Evolutionary conservation across 2,329 filamentous ascomycete species (phyloP).

Genomic region (Pyricularia pennisetigena): DNA sequence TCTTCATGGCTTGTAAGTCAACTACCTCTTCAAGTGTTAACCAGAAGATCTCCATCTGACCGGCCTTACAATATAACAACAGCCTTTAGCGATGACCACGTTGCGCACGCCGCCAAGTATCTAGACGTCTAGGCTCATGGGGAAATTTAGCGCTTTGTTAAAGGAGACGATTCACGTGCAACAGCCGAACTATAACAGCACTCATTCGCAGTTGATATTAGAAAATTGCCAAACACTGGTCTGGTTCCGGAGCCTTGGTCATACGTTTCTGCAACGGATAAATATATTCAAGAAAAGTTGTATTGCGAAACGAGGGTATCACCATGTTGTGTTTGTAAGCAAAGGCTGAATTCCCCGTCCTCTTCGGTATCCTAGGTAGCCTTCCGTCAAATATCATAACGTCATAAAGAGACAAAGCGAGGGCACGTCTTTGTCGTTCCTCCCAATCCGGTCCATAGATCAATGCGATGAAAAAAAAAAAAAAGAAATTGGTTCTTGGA

Average conservation of each 20-base stretch:
- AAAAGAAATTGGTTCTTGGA: not conserved
- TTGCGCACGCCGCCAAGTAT: constrained; percentile 85
- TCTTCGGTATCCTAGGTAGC: not conserved
- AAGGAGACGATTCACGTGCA: not conserved
- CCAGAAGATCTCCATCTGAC: not conserved
- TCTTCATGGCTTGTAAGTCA: constrained; percentile 60
- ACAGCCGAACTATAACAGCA: not conserved
- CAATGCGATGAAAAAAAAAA: not conserved
- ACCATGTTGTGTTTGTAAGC: not conserved
- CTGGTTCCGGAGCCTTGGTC: not conserved
- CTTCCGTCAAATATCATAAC: not conserved
- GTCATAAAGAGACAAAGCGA: not conserved
- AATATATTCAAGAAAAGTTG: not conserved
- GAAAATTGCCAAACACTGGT: not conserved
- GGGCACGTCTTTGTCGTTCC: not conserved
- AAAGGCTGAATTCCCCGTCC: not conserved
- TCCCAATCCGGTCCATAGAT: not conserved
- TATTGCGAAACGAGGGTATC: constrained; percentile 2
- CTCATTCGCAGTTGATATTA: not conserved
- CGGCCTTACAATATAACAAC: not conserved
- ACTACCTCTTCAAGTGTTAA: not conserved
- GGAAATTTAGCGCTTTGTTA: not conserved
- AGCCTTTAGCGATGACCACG: constrained; percentile 79
- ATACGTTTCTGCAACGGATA: not conserved
- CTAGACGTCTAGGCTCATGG: constrained; percentile 27